A percentile compares a stretch with the other conserved stretches of the same genome.
Evolutionary conservation across 2,329 filamentous ascomycete species (phyloP).

Genomic region (Ceratocystis diversiconidia): DNA sequence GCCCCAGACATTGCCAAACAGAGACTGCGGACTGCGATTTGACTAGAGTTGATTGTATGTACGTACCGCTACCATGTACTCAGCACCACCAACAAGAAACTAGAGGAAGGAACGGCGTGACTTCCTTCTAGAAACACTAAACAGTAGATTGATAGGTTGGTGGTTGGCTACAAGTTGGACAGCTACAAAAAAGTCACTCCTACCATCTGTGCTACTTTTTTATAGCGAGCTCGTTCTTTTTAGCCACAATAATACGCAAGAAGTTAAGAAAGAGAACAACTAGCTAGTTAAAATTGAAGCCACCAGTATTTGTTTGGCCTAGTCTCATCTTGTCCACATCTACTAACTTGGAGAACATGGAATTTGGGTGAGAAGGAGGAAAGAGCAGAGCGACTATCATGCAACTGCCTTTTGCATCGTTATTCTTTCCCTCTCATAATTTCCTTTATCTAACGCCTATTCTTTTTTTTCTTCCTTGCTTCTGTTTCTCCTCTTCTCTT

Average conservation of each 20-base stretch:
- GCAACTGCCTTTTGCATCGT: neutral
- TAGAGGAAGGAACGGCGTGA: constrained; percentile 1
- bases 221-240: neutral
- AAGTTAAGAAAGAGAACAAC: neutral
- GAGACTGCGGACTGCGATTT: too few species aligned
- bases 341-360: neutral
- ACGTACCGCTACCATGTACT: neutral
- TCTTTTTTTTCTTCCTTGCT: neutral
- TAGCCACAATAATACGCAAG: neutral
- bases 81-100: neutral
- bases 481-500: neutral
- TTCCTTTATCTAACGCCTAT: neutral
- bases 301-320: neutral
- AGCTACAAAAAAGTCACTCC: neutral
- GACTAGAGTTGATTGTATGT: too few species aligned
- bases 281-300: neutral
- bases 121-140: constrained; percentile 8
- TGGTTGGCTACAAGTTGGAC: too few species aligned
- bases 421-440: neutral
- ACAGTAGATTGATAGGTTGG: neutral
- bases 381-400: neutral
- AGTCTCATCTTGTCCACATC: neutral
- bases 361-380: neutral
- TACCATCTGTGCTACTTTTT: neutral
- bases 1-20: too few species aligned